phyloP scores from a whole-genome alignment of 2,329 filamentous ascomycete genomes.

The Aspergillus pseudoviridinutans region DNA sequence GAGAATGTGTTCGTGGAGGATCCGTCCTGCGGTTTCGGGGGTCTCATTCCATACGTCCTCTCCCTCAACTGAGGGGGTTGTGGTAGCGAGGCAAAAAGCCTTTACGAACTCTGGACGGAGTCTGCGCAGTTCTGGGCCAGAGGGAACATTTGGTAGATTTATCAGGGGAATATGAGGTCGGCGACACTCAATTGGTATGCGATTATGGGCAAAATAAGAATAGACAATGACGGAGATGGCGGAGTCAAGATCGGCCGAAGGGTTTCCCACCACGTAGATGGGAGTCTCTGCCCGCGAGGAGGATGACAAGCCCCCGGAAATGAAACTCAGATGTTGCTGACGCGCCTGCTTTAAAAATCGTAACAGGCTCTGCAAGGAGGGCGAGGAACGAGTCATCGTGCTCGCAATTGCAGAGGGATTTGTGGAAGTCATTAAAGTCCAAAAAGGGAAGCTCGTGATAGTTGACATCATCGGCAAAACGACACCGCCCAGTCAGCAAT shows the following conservation, averaged over 20 bases:
- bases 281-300: slow-evolving; percentile 18
- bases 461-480: slow-evolving; percentile 6
- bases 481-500: not conserved
- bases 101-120: slow-evolving; percentile 58
- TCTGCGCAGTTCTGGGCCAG: slow-evolving; percentile 46
- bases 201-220: slow-evolving; percentile 53
- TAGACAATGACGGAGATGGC: slow-evolving; percentile 60
- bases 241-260: slow-evolving; percentile 58
- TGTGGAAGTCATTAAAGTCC: not conserved
- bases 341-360: slow-evolving; percentile 36
- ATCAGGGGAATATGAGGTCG: slow-evolving; percentile 54
- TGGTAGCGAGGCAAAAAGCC: slow-evolving; percentile 50
- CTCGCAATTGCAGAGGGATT: slow-evolving; percentile 17
- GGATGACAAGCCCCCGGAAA: slow-evolving; percentile 15
- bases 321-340: slow-evolving; percentile 25
- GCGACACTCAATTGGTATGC: slow-evolving; percentile 33
- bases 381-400: slow-evolving; percentile 8
- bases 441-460: slow-evolving; percentile 1
- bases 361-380: slow-evolving; percentile 20
- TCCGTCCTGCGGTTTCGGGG: slow-evolving; percentile 18
- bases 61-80: slow-evolving; percentile 10
- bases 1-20: slow-evolving; percentile 34
- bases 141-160: slow-evolving; percentile 49
- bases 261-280: slow-evolving; percentile 42
- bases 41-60: slow-evolving; percentile 23